Conservation (phyloP, 768 basidiomycete species). For the Lentinus brumalis region DNA sequence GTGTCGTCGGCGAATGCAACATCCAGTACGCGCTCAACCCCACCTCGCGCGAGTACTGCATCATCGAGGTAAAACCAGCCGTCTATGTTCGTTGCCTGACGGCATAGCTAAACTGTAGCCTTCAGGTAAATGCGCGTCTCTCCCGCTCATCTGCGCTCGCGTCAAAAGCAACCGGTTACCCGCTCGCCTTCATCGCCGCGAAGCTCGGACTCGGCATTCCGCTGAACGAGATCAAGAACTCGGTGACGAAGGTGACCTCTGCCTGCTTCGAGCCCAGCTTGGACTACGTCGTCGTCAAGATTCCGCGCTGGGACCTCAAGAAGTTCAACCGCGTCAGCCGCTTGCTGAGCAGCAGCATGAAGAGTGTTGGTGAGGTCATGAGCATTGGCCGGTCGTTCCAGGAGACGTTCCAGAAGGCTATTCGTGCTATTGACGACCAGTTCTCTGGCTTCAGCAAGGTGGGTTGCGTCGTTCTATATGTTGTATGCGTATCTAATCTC, state of each 20-base stretch:
- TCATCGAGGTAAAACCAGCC: slow-evolving; percentile 73
- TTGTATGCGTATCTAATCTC: background rate
- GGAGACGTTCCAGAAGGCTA: slow-evolving; percentile 98
- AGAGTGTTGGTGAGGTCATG: slow-evolving; percentile 99
- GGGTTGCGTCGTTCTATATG: background rate
- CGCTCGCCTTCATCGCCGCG: slow-evolving; percentile 96
- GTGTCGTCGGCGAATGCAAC: slow-evolving; percentile 98
- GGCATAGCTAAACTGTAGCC: background rate
- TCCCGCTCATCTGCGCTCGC: slow-evolving; percentile 97
- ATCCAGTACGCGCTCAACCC: slow-evolving; percentile 99
- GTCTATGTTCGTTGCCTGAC: background rate
- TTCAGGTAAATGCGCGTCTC: slow-evolving; percentile 89
- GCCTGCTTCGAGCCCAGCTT: slow-evolving; percentile 98
- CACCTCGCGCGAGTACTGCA: slow-evolving; percentile 93
- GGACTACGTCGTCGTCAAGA: slow-evolving; percentile 98
- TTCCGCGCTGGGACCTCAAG: slow-evolving; percentile 98
- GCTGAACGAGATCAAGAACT: slow-evolving; percentile 96
- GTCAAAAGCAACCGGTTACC: slow-evolving; percentile 98
- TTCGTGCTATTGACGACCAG: slow-evolving; percentile 93
- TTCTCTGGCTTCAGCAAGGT: slow-evolving; percentile 92
- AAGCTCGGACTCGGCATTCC: slow-evolving; percentile 97
- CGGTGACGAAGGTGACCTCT: slow-evolving; percentile 93
- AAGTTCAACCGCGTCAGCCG: slow-evolving; percentile 96
- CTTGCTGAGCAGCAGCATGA: slow-evolving; percentile 93
- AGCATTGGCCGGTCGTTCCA: slow-evolving; percentile 98